Percentiles rank a stretch among this genome's conserved stretches.
Evolutionary conservation across 208 protist genomes (phyloP).

Genomic region (Porcisia deanei): DNA sequence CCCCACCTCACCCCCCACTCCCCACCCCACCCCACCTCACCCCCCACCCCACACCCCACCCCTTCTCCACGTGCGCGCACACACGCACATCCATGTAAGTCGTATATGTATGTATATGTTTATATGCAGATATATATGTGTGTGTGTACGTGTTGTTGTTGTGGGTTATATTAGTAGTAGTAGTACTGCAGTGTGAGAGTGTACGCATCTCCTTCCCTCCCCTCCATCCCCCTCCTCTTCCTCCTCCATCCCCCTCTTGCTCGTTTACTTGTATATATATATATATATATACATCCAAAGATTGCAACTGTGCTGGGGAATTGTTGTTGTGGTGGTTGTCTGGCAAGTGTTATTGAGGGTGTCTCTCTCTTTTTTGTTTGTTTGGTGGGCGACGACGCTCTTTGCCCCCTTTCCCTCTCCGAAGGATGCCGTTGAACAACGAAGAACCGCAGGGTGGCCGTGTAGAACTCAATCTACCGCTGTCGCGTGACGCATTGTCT

Average conservation of each 20-base stretch:
- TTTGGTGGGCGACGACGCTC: too few species aligned
- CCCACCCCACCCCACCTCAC: background rate
- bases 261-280: background rate
- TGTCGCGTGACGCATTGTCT: background rate
- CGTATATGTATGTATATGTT: background rate
- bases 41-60: background rate
- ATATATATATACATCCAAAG: background rate
- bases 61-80: background rate
- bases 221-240: too few species aligned
- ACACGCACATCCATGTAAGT: too few species aligned
- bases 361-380: background rate
- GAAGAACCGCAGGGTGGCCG: background rate
- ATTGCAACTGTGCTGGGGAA: too few species aligned
- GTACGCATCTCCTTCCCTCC: background rate
- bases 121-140: slow-evolving; percentile 4
- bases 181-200: background rate
- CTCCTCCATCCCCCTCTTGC: background rate
- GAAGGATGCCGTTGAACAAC: background rate
- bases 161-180: background rate
- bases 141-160: slow-evolving; percentile 6
- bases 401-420: background rate
- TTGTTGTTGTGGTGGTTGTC: too few species aligned
- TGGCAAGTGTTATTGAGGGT: too few species aligned
- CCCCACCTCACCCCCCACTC: background rate
- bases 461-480: background rate